phyloP scores from a whole-genome alignment of 345 rosid genomes.

The Brassica incana region DNA sequence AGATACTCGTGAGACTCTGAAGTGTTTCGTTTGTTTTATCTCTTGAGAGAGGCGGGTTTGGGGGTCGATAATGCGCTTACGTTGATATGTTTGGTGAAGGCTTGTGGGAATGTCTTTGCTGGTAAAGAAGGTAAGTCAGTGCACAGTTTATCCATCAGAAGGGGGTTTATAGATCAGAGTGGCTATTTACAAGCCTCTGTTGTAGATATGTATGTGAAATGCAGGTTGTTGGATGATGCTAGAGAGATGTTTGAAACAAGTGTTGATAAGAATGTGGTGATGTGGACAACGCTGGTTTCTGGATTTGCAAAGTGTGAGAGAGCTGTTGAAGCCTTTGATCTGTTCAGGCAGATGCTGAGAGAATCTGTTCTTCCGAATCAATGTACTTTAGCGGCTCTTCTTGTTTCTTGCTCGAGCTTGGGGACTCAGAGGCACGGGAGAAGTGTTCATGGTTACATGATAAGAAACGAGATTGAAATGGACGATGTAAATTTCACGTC shows the following conservation, averaged over 20 bases:
- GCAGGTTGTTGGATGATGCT: conserved; percentile 42
- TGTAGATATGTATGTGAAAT: conserved; percentile 56
- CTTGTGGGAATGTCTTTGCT: conserved; percentile 48
- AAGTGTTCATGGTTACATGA: conserved; percentile 52
- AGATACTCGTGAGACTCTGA: conserved; percentile 38
- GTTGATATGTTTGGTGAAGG: conserved; percentile 45
- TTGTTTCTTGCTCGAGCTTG: conserved; percentile 52
- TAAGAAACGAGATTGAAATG: conserved; percentile 47
- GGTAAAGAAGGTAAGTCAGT: conserved; percentile 50
- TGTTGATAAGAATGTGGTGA: conserved; percentile 49
- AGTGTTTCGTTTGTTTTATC: conserved; percentile 45
- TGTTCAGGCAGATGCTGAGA: conserved; percentile 56
- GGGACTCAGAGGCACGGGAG: conserved; percentile 52
- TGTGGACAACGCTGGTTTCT: conserved; percentile 58
- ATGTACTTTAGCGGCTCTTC: conserved; percentile 46
- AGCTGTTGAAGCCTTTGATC: conserved; percentile 44
- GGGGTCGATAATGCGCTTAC: conserved; percentile 38
- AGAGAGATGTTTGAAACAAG: conserved; percentile 42
- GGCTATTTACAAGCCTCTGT: conserved; percentile 45
- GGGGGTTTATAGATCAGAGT: conserved; percentile 35
- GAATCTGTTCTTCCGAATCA: conserved; percentile 47
- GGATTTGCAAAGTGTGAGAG: conserved; percentile 51
- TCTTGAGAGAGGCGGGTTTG: conserved; percentile 45
- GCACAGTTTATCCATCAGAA: conserved; percentile 46
- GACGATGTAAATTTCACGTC: conserved; percentile 44